Percentiles rank a stretch among this genome's conserved stretches.
These are phyloP conservation scores for Aureobasidium melanogenum DNA, from an alignment of 2,329 filamentous ascomycete genomes.

Conservation along the genomic window DNA sequence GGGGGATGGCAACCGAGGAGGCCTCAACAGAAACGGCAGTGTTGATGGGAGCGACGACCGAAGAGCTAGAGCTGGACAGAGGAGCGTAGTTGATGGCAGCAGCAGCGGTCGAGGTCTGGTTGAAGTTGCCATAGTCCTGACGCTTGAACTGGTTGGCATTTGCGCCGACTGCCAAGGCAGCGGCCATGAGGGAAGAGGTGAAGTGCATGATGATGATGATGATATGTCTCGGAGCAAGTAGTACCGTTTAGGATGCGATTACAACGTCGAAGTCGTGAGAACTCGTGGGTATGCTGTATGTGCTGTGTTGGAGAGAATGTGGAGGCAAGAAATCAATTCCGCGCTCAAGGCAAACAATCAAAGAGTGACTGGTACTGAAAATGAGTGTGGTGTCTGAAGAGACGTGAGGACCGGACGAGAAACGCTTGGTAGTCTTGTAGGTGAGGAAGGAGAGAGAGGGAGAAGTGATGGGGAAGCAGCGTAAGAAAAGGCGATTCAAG, in stretches of 20 bases:
- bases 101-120: slow-evolving; percentile 9
- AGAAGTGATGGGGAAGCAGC: slow-evolving; percentile 1
- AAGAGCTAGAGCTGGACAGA: slow-evolving; percentile 15
- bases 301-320: slow-evolving; percentile 13
- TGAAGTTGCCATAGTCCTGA: slow-evolving; percentile 12
- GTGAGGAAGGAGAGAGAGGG: slow-evolving; percentile 15
- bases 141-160: slow-evolving; percentile 12
- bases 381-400: slow-evolving; percentile 25
- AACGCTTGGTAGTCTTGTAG: slow-evolving; percentile 21
- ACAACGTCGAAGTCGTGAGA: slow-evolving; percentile 13
- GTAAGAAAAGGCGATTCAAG: slow-evolving; percentile 1
- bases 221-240: not conserved
- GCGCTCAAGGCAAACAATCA: slow-evolving; percentile 15
- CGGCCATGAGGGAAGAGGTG: slow-evolving; percentile 13
- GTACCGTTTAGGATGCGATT: slow-evolving; percentile 11
- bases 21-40: slow-evolving; percentile 14
- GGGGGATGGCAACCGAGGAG: slow-evolving; percentile 6
- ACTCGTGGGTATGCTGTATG: slow-evolving; percentile 2
- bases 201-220: slow-evolving; percentile 16
- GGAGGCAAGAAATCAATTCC: slow-evolving; percentile 16
- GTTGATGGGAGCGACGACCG: slow-evolving; percentile 13
- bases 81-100: slow-evolving; percentile 8
- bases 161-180: slow-evolving; percentile 13
- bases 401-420: slow-evolving; percentile 18
- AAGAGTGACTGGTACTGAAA: slow-evolving; percentile 24